Conservation (phyloP, 306 rosid species). For the Prunus dulcis region DNA sequence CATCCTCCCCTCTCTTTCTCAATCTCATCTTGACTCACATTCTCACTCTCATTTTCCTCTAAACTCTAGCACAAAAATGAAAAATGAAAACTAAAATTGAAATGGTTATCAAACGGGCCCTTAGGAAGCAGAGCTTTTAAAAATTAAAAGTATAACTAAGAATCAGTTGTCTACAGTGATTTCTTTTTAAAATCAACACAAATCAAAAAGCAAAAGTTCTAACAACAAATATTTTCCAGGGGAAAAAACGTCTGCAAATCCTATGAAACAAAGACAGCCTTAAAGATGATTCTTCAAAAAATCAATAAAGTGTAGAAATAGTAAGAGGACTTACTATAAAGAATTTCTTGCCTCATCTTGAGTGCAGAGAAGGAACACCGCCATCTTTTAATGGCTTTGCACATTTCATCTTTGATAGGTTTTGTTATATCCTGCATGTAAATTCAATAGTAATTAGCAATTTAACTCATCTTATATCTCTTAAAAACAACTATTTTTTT, state of each 20-base stretch:
- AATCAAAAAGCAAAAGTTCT: neutral
- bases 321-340: constrained; percentile 60
- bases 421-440: constrained; percentile 79
- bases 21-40: too few species aligned
- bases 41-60: too few species aligned
- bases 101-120: too few species aligned
- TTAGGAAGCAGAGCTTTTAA: neutral
- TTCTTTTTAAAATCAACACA: neutral
- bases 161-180: neutral
- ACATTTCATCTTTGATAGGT: constrained; percentile 72
- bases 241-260: neutral
- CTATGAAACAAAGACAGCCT: neutral
- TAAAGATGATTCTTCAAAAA: neutral
- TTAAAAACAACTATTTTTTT: neutral
- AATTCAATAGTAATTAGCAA: constrained; percentile 5
- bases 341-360: constrained; percentile 88
- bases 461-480: neutral
- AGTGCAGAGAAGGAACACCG: constrained; percentile 85
- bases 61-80: too few species aligned
- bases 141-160: neutral
- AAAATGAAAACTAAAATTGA: too few species aligned
- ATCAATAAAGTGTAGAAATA: neutral
- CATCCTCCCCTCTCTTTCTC: too few species aligned
- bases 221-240: neutral
- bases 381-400: constrained; percentile 83